Evolutionary conservation across 768 basidiomycete genomes (phyloP), one percentile per base, ranked within the genome.

Genomic region (Boletales sp.): DNA sequence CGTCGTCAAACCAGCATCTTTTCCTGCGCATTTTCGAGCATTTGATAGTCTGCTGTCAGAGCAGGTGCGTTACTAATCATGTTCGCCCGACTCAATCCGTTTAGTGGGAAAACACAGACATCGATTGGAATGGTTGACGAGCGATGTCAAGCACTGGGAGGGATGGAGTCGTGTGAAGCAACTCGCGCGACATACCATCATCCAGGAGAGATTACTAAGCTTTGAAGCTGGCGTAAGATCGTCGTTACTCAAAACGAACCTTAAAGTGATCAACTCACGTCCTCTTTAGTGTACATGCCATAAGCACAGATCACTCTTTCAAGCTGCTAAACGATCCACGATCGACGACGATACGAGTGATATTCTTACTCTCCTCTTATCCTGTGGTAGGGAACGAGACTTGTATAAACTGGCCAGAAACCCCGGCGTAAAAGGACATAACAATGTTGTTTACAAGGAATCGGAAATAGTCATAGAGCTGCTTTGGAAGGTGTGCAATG

Each of bases 11-110:
- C 41, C 37, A 66, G 65, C 18, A 55, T 47, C 48, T 69, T 27
- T 62, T 64, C 18, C 43, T 59, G 51, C 40, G 66, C 32, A 53
- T 51, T 6, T 68, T 54, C 40, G 37, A 53, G 17, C 65, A 69
- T 46, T 8, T 65, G 27, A 34, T 40, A n/a, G 37, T 15, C 13
- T 68, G 65, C 43, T 55, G 50, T 39, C 7, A 13, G 17, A 8
- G 47, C 42, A 27, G 24, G 24, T 27, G 24, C 24, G 24, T 27
- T 6, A 27, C 24, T 5, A 5, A 6, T 7, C 24, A 27, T 7
- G 24, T 27, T 27, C 7, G 24, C 6, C 24, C 24, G 6, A 27
- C 7, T 8, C 10, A 30, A 3, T 12, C 11, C 13, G 35, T 27
- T 52, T 17, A 45, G 6, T 18, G 7, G 19, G 8, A 21, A 24